Conservation (phyloP, 2,329 filamentous ascomycete genomes). For the Erysiphe neolycopersici region DNA sequence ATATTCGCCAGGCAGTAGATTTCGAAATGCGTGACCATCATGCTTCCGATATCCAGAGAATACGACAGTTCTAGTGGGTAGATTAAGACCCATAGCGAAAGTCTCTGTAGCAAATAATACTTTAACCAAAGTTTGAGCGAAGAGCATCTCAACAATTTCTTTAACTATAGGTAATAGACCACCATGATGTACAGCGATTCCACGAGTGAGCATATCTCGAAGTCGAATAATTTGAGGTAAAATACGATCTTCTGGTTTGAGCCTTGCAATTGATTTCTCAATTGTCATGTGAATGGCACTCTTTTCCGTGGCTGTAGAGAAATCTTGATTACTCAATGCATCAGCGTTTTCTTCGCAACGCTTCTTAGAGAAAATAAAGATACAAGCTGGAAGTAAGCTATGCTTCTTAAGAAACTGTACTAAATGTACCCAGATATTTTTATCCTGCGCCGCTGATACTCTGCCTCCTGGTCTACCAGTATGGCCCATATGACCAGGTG, state of each 20-base stretch:
- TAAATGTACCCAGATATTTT: constrained; percentile 87
- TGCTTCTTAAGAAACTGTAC: constrained; percentile 77
- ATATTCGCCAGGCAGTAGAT: constrained; percentile 82
- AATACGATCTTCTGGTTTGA: constrained; percentile 69
- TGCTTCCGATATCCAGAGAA: constrained; percentile 96
- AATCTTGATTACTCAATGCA: constrained; percentile 82
- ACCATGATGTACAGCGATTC: constrained; percentile 89
- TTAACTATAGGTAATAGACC: constrained; percentile 90
- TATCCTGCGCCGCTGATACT: constrained; percentile 77
- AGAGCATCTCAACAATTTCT: constrained; percentile 88
- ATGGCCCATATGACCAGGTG: constrained; percentile 66
- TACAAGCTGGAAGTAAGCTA: constrained; percentile 68
- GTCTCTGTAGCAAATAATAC: constrained; percentile 95
- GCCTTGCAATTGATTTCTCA: constrained; percentile 70
- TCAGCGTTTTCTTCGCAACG: constrained; percentile 93
- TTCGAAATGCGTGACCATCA: constrained; percentile 74
- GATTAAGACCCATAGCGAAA: constrained; percentile 92
- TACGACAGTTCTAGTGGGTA: constrained; percentile 86
- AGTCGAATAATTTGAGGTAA: constrained; percentile 83
- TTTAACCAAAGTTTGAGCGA: constrained; percentile 85
- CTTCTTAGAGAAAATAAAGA: constrained; percentile 98
- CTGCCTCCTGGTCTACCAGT: constrained; percentile 64
- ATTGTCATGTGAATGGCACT: constrained; percentile 95
- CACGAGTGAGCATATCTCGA: constrained; percentile 59
- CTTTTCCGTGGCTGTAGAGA: constrained; percentile 79